Evolutionary conservation across 768 basidiomycete genomes (phyloP), one percentile per base, ranked within the genome.

Genomic region (Ramaria rubella): DNA sequence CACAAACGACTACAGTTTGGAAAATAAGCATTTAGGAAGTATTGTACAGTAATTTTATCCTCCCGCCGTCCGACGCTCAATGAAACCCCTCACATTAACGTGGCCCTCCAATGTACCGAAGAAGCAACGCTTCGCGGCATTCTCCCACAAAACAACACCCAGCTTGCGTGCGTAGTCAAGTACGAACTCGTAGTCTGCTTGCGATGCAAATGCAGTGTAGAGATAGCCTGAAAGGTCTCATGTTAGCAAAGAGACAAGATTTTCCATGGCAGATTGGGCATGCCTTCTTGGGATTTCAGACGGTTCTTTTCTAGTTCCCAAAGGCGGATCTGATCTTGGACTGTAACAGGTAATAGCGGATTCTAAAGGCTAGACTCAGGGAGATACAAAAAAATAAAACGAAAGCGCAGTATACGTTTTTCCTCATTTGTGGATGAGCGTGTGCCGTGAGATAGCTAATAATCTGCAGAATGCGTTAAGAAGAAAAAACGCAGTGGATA

Each of bases 381-480:
- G 52, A 49, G 33, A 44, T 44, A 26, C 49, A 27, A 34, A 40
- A 2, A 52, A 56, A 50, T 52, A 34, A 26, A 44, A 49, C 24
- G 43, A 42, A 27, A 54, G 15, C 44, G 17, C 31, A 11, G 69
- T 79, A 63, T 65, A 93, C 92, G 68, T 94, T 92, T 71, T 87
- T 91, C 68, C 89, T 83, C 96, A 99, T 98, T 72, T 97, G 95
- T 26, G 94, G 90, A 70, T 98, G 96, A 1, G 95, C 96, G 72
- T 98, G 94, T 44, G 88, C 87, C 24, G 86, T 82, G 40, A 99
- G 79, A 70, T 98, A 98, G 68, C 86, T 87, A 68, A 99, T 94
- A 68, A 98, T 96, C 93, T 98, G 65, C 38, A 53, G 54, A 49
- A 23, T 57, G 53, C 23, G 26, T 49, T 4, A 14, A 54, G 31